A percentile compares a stretch with the other conserved stretches of the same genome.
phyloP scores from a whole-genome alignment of 768 basidiomycete species.

The Phlebiopsis gigantea region DNA sequence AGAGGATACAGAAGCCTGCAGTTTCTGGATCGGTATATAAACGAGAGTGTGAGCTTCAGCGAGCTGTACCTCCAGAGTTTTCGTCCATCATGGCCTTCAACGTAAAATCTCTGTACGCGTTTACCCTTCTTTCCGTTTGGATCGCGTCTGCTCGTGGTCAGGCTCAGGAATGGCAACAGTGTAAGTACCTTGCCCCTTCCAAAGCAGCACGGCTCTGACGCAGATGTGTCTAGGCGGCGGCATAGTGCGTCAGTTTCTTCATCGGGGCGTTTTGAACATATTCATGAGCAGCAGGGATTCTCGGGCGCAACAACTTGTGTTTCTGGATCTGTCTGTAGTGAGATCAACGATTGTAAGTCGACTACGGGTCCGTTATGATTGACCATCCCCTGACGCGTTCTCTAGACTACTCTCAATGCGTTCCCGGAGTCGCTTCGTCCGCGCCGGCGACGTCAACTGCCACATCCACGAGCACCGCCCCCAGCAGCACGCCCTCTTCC shows the following conservation, averaged over 20 bases:
- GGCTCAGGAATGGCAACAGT: conserved; percentile 13
- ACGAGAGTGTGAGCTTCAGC: not conserved
- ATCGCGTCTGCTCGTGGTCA: conserved; percentile 12
- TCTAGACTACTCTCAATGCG: conserved; percentile 31
- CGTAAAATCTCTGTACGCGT: conserved; percentile 8
- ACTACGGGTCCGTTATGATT: not conserved
- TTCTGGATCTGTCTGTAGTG: conserved; percentile 26
- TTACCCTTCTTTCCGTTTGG: conserved; percentile 10
- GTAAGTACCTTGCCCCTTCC: conserved; percentile 3
- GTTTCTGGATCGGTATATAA: not conserved
- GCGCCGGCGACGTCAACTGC: conserved; percentile 8
- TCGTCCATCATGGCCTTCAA: not conserved
- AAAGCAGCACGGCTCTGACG: not conserved
- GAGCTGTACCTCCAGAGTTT: not conserved
- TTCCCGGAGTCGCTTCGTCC: conserved; percentile 25
- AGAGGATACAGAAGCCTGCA: not conserved
- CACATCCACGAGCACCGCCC: not conserved
- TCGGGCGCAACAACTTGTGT: conserved; percentile 32
- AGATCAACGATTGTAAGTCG: conserved; percentile 26
- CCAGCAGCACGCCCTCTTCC: not conserved
- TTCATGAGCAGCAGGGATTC: conserved; percentile 23
- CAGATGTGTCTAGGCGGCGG: conserved; percentile 15
- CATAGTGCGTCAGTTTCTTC: conserved; percentile 11
- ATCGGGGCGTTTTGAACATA: not conserved
- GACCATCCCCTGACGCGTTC: not conserved